A percentile compares a stretch with the other conserved stretches of the same genome.
Evolutionary conservation across 2,329 filamentous ascomycete species (phyloP).

Genomic region (Trichoderma polysporum): DNA sequence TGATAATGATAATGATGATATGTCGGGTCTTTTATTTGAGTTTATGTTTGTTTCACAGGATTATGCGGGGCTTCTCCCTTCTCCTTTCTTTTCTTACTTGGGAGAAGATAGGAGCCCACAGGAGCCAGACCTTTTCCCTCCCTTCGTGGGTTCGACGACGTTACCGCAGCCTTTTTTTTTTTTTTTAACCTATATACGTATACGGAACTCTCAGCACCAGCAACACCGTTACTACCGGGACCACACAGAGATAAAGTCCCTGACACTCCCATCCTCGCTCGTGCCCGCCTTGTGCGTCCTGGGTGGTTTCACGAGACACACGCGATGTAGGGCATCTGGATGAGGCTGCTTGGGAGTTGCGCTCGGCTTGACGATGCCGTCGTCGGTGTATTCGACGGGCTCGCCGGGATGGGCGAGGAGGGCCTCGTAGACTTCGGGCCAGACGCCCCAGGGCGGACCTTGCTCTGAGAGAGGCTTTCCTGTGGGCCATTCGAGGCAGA

Average conservation of each 20-base stretch:
- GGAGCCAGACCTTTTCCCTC: neutral
- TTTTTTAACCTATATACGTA: neutral
- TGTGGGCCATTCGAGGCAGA: conserved; percentile 76
- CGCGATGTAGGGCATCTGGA: conserved; percentile 41
- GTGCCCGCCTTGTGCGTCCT: conserved; percentile 51
- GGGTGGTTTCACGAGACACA: conserved; percentile 51
- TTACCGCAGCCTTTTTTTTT: neutral
- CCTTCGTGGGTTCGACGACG: neutral
- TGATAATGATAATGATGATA: neutral
- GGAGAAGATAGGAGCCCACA: neutral
- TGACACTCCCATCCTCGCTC: conserved; percentile 45
- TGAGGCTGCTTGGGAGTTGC: conserved; percentile 22
- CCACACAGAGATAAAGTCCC: conserved; percentile 58
- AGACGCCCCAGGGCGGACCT: conserved; percentile 73
- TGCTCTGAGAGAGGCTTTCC: conserved; percentile 63
- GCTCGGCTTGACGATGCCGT: conserved; percentile 46
- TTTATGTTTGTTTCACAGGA: neutral
- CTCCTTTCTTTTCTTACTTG: neutral
- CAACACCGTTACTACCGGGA: conserved; percentile 30
- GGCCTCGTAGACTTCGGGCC: conserved; percentile 67
- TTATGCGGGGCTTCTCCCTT: neutral
- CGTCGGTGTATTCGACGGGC: conserved; percentile 57
- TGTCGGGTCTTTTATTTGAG: neutral
- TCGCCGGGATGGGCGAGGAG: conserved; percentile 70
- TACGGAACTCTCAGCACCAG: neutral